Percentiles rank a stretch among this genome's conserved stretches.
Evolutionary conservation across 208 protist species (phyloP).

Genomic region (Jaenimonas drosophilae): DNA sequence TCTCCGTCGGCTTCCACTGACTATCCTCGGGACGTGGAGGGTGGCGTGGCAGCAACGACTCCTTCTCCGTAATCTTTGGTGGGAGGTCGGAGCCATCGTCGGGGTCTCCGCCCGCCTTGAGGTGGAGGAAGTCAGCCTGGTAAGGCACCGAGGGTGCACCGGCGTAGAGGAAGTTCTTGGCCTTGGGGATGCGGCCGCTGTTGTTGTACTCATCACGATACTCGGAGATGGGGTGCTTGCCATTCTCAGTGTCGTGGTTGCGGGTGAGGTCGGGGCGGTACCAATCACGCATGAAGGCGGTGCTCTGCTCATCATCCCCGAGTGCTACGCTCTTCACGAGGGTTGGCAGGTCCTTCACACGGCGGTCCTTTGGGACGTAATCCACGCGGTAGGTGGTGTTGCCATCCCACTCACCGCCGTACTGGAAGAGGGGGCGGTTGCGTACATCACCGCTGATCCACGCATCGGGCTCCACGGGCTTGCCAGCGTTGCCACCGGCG

Average conservation of each 20-base stretch:
- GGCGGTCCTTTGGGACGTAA: slow-evolving; percentile 27
- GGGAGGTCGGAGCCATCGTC: slow-evolving; percentile 40
- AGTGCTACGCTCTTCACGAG: slow-evolving; percentile 2
- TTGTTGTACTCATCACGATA: slow-evolving; percentile 55
- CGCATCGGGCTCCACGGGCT: slow-evolving; percentile 4
- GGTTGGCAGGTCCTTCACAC: slow-evolving; percentile 12
- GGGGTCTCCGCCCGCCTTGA: slow-evolving; percentile 13
- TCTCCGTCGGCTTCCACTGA: not conserved
- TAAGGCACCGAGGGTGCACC: slow-evolving; percentile 32
- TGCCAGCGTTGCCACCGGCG: not conserved
- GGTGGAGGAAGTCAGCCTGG: slow-evolving; percentile 45
- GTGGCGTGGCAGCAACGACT: slow-evolving; percentile 34
- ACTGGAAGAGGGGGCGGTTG: slow-evolving; percentile 59
- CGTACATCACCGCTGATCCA: slow-evolving; percentile 61
- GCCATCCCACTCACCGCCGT: slow-evolving; percentile 9
- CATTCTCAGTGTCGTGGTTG: slow-evolving; percentile 29
- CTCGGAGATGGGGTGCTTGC: slow-evolving; percentile 32
- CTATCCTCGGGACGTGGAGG: not conserved
- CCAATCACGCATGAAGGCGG: slow-evolving; percentile 20
- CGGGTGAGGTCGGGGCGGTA: slow-evolving; percentile 25
- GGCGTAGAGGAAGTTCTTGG: slow-evolving; percentile 27
- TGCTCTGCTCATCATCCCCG: slow-evolving; percentile 5
- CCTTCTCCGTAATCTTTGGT: slow-evolving; percentile 59
- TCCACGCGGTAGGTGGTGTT: slow-evolving; percentile 51
- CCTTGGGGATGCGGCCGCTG: slow-evolving; percentile 8